Conservation (phyloP, 23 red algal genomes). For the Gracilariopsis chorda region DNA sequence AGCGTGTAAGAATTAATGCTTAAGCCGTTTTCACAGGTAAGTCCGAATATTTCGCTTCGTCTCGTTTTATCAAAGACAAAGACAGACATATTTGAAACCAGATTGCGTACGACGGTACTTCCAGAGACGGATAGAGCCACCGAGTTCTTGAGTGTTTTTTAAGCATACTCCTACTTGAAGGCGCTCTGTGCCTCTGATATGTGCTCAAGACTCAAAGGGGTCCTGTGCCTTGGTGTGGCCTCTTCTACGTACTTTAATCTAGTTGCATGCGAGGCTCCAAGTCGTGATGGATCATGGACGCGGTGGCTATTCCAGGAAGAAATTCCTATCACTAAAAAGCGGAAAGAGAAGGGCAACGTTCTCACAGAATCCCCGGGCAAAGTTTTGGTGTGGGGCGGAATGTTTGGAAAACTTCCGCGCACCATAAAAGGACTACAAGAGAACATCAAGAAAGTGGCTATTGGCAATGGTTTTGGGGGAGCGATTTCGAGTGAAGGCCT, state of each 20-base stretch:
- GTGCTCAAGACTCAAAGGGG: neutral
- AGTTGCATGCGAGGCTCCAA: neutral
- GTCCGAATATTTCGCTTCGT: no score
- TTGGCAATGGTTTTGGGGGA: conserved; percentile 2
- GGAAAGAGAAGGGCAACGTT: neutral
- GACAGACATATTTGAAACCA: no score
- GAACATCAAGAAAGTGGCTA: neutral
- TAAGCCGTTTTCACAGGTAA: no score
- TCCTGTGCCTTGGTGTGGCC: neutral
- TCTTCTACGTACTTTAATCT: neutral
- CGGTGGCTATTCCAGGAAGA: neutral
- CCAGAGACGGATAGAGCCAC: no score
- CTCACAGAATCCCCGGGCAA: neutral
- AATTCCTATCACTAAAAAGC: neutral
- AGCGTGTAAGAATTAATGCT: no score
- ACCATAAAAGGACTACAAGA: neutral
- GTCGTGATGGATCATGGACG: neutral
- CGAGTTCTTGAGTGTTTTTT: no score
- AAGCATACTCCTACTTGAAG: no score
- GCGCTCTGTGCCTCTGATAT: no score
- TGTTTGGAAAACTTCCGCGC: neutral
- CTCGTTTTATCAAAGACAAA: no score
- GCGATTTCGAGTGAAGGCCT: neutral
- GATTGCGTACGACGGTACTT: no score
- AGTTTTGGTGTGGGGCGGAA: neutral